Evolutionary conservation across 164 flowering plant species (phyloP), one percentile per base, ranked within the genome.

Genomic region (Saururus chinensis): DNA sequence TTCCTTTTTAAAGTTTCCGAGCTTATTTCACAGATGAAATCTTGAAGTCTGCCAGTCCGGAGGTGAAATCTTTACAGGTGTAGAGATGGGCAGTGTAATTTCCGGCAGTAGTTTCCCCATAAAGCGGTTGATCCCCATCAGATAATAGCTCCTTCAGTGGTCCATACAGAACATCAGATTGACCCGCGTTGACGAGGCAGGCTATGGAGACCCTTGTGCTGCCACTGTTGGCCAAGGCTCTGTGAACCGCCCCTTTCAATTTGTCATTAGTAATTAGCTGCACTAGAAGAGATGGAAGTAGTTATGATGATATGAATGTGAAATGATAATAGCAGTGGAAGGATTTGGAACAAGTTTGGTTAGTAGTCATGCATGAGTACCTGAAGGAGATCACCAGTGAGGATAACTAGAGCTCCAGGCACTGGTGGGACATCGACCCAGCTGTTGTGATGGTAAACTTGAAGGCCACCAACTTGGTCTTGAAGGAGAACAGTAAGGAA

Each of bases 321-420:
- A n/a, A n/a, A 5, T 53, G 11, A 12, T 53, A 23, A 53, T 17
- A 53, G 2, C 20, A 51, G 0, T 51, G 0, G 54, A 51, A 51
- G 21, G 16, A 51, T 8, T 4, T 21, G 21, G 7, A 51, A 12
- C 54, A 51, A 19, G 54, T 51, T 51, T 51, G 17, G 54, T 51
- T 51, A 16, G 16, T 51, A 10, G 7, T 19, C n/a, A n/a, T n/a
- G n/a, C n/a, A n/a, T n/a, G n/a, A n/a, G 25, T 70, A 60, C 82
- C 77, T 79, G 80, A 0, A 80, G 68, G 54, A 81, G 72, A 62
- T 76, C 79, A 4, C 79, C 84, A 35, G 74, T 66, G 67, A 78
- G 78, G 8, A 75, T 59, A 0, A 74, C 65, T 5, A 81, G 56
- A 57, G 79, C 77, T 24, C 80, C 84, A 17, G 71, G 76, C 0